Conservation (phyloP, 345 rosid species). For the Populus euphratica region DNA sequence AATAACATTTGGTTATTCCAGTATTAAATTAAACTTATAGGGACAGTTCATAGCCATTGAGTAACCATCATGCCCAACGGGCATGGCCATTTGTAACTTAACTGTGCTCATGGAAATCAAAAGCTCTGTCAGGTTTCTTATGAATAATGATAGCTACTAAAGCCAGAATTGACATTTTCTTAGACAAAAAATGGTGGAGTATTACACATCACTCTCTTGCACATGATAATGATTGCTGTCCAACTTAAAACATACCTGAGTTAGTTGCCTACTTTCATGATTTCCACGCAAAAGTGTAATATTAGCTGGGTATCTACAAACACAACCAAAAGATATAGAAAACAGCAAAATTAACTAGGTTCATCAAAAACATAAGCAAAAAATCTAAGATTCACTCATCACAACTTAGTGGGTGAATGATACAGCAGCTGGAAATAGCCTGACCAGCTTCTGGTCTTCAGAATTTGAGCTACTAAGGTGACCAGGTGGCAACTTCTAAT, state of each 20-base stretch:
- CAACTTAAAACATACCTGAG: conserved; percentile 63
- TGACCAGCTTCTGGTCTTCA: background rate
- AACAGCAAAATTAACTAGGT: background rate
- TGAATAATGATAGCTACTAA: too few species aligned
- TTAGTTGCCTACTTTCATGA: conserved; percentile 98
- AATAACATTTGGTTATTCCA: background rate
- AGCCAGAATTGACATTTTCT: background rate
- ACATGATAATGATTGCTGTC: background rate
- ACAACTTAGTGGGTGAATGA: background rate
- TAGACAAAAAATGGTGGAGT: background rate
- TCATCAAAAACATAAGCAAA: background rate
- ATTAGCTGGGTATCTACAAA: conserved; percentile 83
- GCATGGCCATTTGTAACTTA: background rate
- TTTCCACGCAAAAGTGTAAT: conserved; percentile 99
- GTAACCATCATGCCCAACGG: background rate
- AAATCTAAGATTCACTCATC: background rate
- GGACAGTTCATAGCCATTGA: background rate
- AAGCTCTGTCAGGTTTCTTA: background rate
- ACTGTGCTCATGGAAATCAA: background rate
- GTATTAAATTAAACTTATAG: background rate
- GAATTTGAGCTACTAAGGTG: background rate
- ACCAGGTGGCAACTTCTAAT: background rate
- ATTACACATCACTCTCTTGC: background rate
- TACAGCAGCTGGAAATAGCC: background rate
- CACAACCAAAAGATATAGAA: background rate